phyloP scores from a whole-genome alignment of 176 grass and related monocot genomes.

The Oryza officinalis region DNA sequence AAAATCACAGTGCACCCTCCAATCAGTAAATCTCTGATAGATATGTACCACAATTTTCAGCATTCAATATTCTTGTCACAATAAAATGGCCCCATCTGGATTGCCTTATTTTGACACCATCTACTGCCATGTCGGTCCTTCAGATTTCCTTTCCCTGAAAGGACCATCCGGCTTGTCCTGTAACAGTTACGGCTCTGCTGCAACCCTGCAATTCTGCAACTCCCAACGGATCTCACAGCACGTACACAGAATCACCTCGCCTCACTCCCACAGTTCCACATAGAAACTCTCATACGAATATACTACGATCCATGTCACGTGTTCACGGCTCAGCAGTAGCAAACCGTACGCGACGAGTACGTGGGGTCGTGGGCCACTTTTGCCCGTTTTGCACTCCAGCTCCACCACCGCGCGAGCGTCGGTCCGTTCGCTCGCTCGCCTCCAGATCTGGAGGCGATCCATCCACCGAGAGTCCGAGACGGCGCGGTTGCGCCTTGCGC shows the following conservation, averaged over 20 bases:
- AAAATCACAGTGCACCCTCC: not conserved
- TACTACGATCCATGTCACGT: not conserved
- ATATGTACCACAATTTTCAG: not conserved
- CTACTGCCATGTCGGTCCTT: too few species aligned
- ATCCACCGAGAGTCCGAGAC: too few species aligned
- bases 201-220: not conserved
- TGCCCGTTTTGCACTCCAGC: conserved; percentile 43
- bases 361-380: not conserved
- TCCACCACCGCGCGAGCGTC: not conserved
- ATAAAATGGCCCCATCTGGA: not conserved
- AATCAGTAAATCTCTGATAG: not conserved
- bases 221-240: not conserved
- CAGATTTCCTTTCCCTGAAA: not conserved
- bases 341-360: not conserved
- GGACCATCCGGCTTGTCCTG: not conserved
- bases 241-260: too few species aligned
- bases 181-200: not conserved
- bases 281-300: not conserved
- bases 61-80: not conserved
- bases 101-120: not conserved
- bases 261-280: too few species aligned
- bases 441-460: conserved; percentile 44
- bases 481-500: not conserved
- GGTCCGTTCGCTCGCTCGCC: not conserved
- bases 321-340: not conserved